These are phyloP conservation scores for Cryptococcus sp. DNA, from an alignment of 1,284 basidiomycete genomes.

Conservation along the genomic window DNA sequence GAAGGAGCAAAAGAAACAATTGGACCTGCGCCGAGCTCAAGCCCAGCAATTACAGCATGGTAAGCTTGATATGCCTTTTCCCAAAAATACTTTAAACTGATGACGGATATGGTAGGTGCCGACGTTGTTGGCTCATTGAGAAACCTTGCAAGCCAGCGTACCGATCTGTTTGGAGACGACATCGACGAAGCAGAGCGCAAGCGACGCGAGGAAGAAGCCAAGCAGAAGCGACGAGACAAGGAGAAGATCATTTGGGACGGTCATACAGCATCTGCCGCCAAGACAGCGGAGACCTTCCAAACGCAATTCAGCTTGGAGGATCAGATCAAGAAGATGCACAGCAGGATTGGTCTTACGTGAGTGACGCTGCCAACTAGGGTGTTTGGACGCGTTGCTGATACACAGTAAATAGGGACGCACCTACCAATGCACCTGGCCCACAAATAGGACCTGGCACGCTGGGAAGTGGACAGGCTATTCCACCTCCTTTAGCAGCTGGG, in stretches of 20 bases:
- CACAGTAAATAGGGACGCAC: constrained; percentile 4
- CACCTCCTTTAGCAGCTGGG: constrained; percentile 36
- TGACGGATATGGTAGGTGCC: constrained; percentile 58
- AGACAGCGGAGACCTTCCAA: constrained; percentile 85
- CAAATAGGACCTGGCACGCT: constrained; percentile 28
- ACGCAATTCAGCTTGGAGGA: constrained; percentile 89
- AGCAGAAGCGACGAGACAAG: constrained; percentile 72
- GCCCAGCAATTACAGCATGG: constrained; percentile 80
- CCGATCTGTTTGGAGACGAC: constrained; percentile 89
- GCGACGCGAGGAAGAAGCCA: constrained; percentile 79
- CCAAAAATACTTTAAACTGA: neutral
- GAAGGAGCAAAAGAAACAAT: constrained; percentile 86
- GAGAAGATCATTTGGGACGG: constrained; percentile 96
- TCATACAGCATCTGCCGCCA: constrained; percentile 84
- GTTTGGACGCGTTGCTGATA: neutral
- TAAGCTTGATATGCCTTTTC: constrained; percentile 4
- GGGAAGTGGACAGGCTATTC: constrained; percentile 18
- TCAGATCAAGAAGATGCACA: constrained; percentile 90
- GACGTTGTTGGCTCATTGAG: constrained; percentile 89
- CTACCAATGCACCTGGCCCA: constrained; percentile 19
- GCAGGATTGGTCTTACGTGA: constrained; percentile 59
- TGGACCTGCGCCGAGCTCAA: constrained; percentile 86
- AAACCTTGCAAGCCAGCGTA: constrained; percentile 84
- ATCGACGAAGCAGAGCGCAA: constrained; percentile 80
- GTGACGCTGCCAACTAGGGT: constrained; percentile 3